Evolutionary conservation across 805 yeast species (phyloP), one percentile per base, ranked within the genome.

Genomic region (Candida easanensis): DNA sequence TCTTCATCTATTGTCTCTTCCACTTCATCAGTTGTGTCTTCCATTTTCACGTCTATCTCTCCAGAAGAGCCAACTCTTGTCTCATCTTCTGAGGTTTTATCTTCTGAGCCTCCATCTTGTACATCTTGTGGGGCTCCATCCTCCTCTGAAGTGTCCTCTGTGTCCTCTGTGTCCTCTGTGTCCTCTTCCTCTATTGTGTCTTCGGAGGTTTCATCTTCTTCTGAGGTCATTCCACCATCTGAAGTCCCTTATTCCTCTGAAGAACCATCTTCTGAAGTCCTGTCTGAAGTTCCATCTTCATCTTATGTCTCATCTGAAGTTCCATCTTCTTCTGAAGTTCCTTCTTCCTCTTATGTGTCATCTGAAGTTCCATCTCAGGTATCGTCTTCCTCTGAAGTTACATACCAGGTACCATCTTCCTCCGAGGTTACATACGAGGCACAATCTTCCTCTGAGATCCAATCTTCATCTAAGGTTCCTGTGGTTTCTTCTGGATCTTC

Each of bases 1-100:
- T 37, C 40, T 5, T 28, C 40, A 7, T 25, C 34, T n/a, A 13
- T 17, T 18, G 39, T 9, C 19, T 4, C 32, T n/a, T 4, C 22
- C 10, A 16, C 44, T 6, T 30, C 28, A 11, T 21, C 30, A 15
- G 10, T 42, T 23, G 22, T 15, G 25, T 40, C 44, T 15, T 41
- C 36, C 38, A 38, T 23, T 10, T 36, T 22, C 38, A 23, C 37
- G 6, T 25, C 28, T 17, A 36, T 36, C 36, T 16, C 37, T 8
- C 40, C 36, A 5, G 33, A 38, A 18, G 33, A 31, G 20, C 36
- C 39, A 20, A 36, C 26, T 35, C 25, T 19, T 4, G 11, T 16
- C 13, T 16, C 18, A 18, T 15, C 14, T 15, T 4, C 17, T 10
- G 22, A 21, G 26, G 10, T 38, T 4, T 38, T 41, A 3, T 33